Evolutionary conservation across 164 flowering plant species (phyloP).

Genomic region (Cinnamomum chago): DNA sequence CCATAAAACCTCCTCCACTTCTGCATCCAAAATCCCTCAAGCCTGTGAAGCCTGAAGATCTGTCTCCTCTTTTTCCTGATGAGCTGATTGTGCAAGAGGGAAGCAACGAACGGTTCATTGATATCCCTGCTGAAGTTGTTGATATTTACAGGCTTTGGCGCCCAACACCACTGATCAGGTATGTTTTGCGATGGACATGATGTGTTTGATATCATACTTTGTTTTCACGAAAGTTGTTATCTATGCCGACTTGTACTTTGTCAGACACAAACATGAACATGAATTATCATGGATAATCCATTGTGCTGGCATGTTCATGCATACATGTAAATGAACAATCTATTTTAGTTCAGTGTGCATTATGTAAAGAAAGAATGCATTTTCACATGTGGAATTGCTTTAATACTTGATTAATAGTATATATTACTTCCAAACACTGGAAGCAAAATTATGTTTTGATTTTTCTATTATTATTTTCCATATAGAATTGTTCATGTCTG

Average conservation of each 20-base stretch:
- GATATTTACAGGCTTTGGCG: slow-evolving; percentile 92
- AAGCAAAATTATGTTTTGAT: no score
- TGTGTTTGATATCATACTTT: neutral
- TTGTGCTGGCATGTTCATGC: no score
- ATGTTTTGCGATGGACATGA: neutral
- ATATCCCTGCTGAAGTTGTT: slow-evolving; percentile 81
- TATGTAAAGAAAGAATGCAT: neutral
- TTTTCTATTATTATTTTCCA: no score
- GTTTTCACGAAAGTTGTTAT: neutral
- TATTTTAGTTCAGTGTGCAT: neutral
- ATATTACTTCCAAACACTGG: no score
- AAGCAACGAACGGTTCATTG: slow-evolving; percentile 56
- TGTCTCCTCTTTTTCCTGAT: slow-evolving; percentile 76
- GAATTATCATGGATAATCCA: neutral
- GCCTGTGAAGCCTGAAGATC: slow-evolving; percentile 67
- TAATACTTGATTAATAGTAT: no score
- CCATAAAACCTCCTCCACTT: slow-evolving; percentile 79
- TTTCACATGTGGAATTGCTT: no score
- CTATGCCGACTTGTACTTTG: neutral
- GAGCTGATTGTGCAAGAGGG: slow-evolving; percentile 83
- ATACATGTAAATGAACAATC: no score
- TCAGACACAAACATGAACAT: neutral
- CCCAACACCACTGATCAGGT: slow-evolving; percentile 95
- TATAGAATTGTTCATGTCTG: no score
- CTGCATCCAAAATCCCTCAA: slow-evolving; percentile 70